Base-by-base conservation (phyloP, 2,329 filamentous ascomycete species). In the Neonectria sp. region DNA sequence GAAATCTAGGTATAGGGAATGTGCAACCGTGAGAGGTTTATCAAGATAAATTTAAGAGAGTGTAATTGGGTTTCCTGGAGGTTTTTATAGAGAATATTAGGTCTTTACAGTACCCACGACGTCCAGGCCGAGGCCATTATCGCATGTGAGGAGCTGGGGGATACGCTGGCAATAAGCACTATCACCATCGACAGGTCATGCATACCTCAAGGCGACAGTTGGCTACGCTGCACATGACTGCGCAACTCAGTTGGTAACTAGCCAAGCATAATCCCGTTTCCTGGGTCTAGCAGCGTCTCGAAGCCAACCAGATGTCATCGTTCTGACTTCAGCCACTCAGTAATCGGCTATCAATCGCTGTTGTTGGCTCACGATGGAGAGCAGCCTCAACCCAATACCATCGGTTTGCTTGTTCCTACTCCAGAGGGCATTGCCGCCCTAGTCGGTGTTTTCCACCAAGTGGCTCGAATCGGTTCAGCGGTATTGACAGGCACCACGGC, bases 271-370 rank as follows among this genome's bases (percentile, higher is more conserved):
- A 15, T 35, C 37, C 11, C 31, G 45, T 7, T 59, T 64, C 35
- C 35, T 58, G 5, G 61, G 17, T 2, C 55, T 64, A 25, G 61
- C 61, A 8, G 35, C 61, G 21, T 9, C 31, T 64, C 9, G 13
- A 52, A 27, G 9, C 53, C 3, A n/a, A 55, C 53, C 3, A n/a
- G 61, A 33, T 57, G n/a, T 15, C 9, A 33, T 15, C 55, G 46
- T n/a, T 57, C 45, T 33, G 31, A 15, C 24, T 64, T 58, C 13
- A 12, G 12, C 17, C 8, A 58, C 7, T 17, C 17, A 4, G 53
- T 48, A 33, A 9, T 35, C 4, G 45, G 48, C 3, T 64, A 27
- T 2, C 46, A 53, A 27, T 8, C 15, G 8, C 17, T 62, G 15
- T 15, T 61, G 11, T 6, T n/a, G 25, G 17, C 31, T 35, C 24